Evolutionary conservation across 345 rosid genomes (phyloP).

Genomic region (Adansonia digitata): DNA sequence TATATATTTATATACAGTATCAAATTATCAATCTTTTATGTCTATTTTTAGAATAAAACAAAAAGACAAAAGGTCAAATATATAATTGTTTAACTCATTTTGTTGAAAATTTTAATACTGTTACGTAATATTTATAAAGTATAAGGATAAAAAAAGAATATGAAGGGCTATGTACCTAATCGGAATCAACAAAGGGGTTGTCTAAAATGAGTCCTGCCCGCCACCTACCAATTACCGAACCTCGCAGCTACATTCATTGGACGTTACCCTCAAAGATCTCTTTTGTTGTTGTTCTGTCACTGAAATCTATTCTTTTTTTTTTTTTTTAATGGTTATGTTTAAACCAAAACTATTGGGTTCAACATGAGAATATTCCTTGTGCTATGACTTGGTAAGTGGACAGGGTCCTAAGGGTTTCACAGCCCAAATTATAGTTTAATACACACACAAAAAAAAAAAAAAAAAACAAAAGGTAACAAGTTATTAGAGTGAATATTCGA

Average conservation of each 20-base stretch:
- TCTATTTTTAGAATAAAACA: not conserved
- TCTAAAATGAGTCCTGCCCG: not conserved
- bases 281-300: not conserved
- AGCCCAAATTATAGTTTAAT: not conserved
- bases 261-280: not conserved
- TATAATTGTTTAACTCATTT: not conserved
- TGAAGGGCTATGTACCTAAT: not conserved
- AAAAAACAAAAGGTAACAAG: not conserved
- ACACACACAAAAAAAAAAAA: too few species aligned
- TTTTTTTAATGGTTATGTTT: not conserved
- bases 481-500: too few species aligned
- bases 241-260: not conserved
- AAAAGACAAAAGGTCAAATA: slow-evolving; percentile 19
- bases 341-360: not conserved
- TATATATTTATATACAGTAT: not conserved
- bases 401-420: not conserved
- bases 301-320: not conserved
- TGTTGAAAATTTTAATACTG: not conserved
- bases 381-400: not conserved
- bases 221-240: slow-evolving; percentile 6
- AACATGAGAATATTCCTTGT: not conserved
- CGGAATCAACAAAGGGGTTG: not conserved
- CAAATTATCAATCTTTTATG: not conserved
- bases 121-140: not conserved
- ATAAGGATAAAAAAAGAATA: not conserved